Evolutionary conservation across 768 basidiomycete species (phyloP).

Genomic region (Auricularia heimuer): DNA sequence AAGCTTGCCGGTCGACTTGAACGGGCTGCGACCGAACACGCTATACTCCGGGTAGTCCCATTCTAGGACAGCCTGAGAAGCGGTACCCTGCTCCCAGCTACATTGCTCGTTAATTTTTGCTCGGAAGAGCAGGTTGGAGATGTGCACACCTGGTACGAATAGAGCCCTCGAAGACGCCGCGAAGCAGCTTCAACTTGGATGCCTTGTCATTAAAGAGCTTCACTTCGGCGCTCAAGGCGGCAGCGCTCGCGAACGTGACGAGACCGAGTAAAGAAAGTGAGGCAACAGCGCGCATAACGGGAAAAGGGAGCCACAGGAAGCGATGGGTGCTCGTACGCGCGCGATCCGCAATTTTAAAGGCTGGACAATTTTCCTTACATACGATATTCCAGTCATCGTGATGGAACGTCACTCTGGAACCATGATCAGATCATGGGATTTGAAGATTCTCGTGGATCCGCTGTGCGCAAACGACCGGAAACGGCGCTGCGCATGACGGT

Average conservation of each 20-base stretch:
- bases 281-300: neutral
- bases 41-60: slow-evolving; percentile 19
- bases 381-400: no score
- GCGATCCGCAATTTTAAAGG: no score
- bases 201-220: neutral
- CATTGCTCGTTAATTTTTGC: neutral
- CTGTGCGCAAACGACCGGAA: no score
- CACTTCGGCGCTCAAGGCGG: neutral
- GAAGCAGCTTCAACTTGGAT: neutral
- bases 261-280: neutral
- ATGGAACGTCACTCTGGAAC: no score
- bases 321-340: no score
- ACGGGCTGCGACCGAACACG: slow-evolving; percentile 16
- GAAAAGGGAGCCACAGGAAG: neutral
- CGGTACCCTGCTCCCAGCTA: slow-evolving; percentile 25
- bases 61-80: slow-evolving; percentile 17
- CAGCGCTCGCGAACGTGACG: neutral
- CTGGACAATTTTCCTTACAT: no score
- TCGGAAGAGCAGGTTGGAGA: neutral
- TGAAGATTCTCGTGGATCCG: no score
- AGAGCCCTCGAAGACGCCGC: slow-evolving; percentile 7
- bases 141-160: slow-evolving; percentile 18
- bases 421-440: no score
- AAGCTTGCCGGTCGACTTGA: slow-evolving; percentile 10
- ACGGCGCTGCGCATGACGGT: no score